phyloP scores from a whole-genome alignment of 371 early-diverging fungal genomes.

The Aphelidium insulamus region DNA sequence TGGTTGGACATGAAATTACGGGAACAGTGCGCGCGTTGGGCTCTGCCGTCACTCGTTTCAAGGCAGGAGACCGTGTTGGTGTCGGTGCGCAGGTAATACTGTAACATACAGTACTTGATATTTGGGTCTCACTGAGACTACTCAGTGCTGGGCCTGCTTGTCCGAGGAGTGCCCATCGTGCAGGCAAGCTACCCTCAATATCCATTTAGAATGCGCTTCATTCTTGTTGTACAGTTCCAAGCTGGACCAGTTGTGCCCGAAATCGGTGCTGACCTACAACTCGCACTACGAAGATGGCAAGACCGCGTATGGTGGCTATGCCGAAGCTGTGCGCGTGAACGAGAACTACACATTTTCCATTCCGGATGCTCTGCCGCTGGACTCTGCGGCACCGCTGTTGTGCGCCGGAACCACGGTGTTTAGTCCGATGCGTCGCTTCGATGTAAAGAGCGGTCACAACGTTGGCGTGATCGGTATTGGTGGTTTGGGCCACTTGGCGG shows the following conservation, averaged over 20 bases:
- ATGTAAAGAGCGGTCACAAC: constrained; percentile 17
- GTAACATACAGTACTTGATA: no score
- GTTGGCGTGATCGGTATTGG: constrained; percentile 46
- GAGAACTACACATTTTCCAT: constrained; percentile 20
- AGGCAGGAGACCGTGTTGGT: constrained; percentile 18
- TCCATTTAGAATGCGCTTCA: no score
- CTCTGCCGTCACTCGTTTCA: constrained; percentile 4
- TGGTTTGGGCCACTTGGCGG: constrained; percentile 38
- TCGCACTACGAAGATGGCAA: constrained; percentile 30
- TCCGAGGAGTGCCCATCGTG: no score
- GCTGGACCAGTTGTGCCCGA: constrained; percentile 73
- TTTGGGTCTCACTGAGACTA: no score
- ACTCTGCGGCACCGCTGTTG: constrained; percentile 28
- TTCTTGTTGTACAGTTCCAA: no score
- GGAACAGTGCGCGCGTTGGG: constrained; percentile 8
- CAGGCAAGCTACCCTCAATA: no score
- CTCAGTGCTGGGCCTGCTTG: no score
- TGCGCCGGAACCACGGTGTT: constrained; percentile 43
- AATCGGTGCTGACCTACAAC: constrained; percentile 39
- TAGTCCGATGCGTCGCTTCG: constrained; percentile 19
- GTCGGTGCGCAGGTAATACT: no score
- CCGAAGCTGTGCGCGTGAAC: constrained; percentile 18
- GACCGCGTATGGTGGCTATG: constrained; percentile 40
- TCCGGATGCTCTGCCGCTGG: constrained; percentile 20
- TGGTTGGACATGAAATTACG: constrained; percentile 16